A percentile compares a stretch with the other conserved stretches of the same genome.
phyloP scores from a whole-genome alignment of 768 basidiomycete species.

The Lentinula raphanica region DNA sequence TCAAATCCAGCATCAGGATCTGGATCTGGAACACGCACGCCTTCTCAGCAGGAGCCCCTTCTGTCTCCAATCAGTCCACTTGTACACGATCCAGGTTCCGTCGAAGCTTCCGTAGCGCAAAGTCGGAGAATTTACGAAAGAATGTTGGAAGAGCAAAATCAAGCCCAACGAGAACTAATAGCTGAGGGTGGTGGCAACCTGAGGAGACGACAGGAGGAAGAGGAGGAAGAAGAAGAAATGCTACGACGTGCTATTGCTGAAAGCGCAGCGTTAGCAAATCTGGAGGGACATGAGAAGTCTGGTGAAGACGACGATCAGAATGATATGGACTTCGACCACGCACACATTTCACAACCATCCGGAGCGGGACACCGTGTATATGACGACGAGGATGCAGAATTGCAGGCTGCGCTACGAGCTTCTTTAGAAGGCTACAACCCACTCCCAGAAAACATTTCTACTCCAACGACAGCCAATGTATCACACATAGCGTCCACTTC shows the following conservation, averaged over 20 bases:
- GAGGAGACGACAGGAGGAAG: constrained; percentile 32
- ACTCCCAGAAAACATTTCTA: constrained; percentile 18
- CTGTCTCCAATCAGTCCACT: not conserved
- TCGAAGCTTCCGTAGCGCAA: constrained; percentile 63
- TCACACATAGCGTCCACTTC: not conserved
- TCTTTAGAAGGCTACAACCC: constrained; percentile 56
- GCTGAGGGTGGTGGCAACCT: constrained; percentile 32
- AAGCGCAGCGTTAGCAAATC: constrained; percentile 43
- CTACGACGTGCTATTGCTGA: constrained; percentile 56
- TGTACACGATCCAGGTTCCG: constrained; percentile 41
- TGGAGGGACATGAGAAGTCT: constrained; percentile 17
- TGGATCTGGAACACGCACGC: constrained; percentile 10
- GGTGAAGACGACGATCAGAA: constrained; percentile 17
- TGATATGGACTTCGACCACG: constrained; percentile 15
- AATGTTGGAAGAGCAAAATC: constrained; percentile 63
- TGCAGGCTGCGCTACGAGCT: constrained; percentile 84
- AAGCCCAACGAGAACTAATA: constrained; percentile 57
- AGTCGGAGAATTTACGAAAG: constrained; percentile 56
- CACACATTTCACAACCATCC: not conserved
- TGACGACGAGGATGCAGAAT: constrained; percentile 82
- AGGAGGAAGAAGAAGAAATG: constrained; percentile 55
- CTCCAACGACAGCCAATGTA: not conserved
- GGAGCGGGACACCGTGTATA: constrained; percentile 42
- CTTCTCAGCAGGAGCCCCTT: constrained; percentile 11
- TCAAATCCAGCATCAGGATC: constrained; percentile 14